A percentile compares a stretch with the other conserved stretches of the same genome.
phyloP scores from a whole-genome alignment of 495 filamentous ascomycete genomes.

The Cercophora sp. region DNA sequence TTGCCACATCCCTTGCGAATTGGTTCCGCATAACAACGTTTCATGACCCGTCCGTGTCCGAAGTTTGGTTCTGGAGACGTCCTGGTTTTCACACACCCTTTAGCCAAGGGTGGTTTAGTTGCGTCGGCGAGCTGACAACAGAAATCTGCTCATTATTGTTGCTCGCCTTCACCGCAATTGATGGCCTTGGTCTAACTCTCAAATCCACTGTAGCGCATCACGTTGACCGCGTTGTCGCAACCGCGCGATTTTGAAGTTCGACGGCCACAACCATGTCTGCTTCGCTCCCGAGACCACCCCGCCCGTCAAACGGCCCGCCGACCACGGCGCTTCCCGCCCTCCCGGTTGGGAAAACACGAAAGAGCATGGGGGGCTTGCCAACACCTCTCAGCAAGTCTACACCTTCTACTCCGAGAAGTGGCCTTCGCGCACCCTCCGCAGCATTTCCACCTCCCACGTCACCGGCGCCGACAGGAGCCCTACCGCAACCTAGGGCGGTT shows the following conservation, averaged over 20 bases:
- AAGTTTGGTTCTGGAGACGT: slow-evolving; percentile 4
- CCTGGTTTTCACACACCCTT: background rate
- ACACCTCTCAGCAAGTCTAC: slow-evolving; percentile 44
- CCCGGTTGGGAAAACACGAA: slow-evolving; percentile 66
- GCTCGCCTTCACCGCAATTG: slow-evolving; percentile 3
- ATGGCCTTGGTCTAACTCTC: background rate
- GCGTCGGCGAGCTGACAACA: background rate
- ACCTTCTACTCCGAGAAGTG: slow-evolving; percentile 50
- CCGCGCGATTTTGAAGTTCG: background rate
- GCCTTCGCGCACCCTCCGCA: slow-evolving; percentile 60
- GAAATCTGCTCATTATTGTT: background rate
- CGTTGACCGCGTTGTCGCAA: too few relatives aligned
- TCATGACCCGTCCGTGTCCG: slow-evolving; percentile 12
- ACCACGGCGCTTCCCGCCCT: slow-evolving; percentile 64
- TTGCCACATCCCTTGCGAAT: background rate
- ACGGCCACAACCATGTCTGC: slow-evolving; percentile 49
- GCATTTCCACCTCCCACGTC: slow-evolving; percentile 38
- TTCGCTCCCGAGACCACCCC: slow-evolving; percentile 60
- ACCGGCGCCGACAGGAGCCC: slow-evolving; percentile 47
- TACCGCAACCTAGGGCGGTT: slow-evolving; percentile 48
- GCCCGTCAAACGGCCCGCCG: slow-evolving; percentile 60
- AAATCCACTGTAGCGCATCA: background rate
- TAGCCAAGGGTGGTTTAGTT: background rate
- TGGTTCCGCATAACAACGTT: slow-evolving; percentile 22
- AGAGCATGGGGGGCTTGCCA: slow-evolving; percentile 50